A percentile compares a stretch with the other conserved stretches of the same genome.
phyloP scores from a whole-genome alignment of 352 stramenopile genomes.

The Phytophthora agathidicida region DNA sequence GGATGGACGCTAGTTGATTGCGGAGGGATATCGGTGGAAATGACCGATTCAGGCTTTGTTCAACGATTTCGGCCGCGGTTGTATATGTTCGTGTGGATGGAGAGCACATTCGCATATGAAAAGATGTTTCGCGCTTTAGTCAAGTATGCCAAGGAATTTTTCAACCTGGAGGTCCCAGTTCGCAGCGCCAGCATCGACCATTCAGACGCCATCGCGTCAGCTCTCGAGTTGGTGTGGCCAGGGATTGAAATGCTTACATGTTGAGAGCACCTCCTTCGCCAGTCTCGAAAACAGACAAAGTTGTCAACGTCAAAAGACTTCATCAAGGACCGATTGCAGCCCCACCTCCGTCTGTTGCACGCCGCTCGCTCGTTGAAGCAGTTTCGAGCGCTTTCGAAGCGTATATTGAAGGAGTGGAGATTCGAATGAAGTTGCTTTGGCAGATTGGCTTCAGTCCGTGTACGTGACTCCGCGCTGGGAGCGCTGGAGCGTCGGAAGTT shows the following conservation, averaged over 20 bases:
- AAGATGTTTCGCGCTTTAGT: not conserved
- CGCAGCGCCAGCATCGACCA: conserved; percentile 7
- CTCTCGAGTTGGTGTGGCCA: not conserved
- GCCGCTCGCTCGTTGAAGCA: not conserved
- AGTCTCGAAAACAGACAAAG: not conserved
- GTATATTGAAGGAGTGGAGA: not conserved
- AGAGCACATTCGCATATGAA: conserved; percentile 1
- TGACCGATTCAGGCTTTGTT: not conserved
- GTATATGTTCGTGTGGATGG: conserved; percentile 11
- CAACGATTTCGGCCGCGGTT: conserved; percentile 11
- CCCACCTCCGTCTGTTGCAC: not conserved
- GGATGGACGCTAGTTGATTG: conserved; percentile 7
- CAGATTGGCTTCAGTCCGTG: not conserved
- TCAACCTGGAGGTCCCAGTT: not conserved
- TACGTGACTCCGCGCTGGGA: conserved; percentile 8
- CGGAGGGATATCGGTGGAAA: conserved; percentile 9
- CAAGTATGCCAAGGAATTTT: not conserved
- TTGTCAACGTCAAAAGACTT: not conserved
- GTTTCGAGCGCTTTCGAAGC: not conserved
- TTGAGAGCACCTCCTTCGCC: conserved; percentile 5
- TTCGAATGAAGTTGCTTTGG: not conserved
- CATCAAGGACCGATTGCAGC: not conserved
- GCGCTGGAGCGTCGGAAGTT: conserved; percentile 7
- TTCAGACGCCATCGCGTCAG: conserved; percentile 5
- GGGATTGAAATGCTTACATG: conserved; percentile 2